These are phyloP conservation scores for Venturia effusa DNA, from an alignment of 2,329 filamentous ascomycete genomes.

Conservation along the genomic window DNA sequence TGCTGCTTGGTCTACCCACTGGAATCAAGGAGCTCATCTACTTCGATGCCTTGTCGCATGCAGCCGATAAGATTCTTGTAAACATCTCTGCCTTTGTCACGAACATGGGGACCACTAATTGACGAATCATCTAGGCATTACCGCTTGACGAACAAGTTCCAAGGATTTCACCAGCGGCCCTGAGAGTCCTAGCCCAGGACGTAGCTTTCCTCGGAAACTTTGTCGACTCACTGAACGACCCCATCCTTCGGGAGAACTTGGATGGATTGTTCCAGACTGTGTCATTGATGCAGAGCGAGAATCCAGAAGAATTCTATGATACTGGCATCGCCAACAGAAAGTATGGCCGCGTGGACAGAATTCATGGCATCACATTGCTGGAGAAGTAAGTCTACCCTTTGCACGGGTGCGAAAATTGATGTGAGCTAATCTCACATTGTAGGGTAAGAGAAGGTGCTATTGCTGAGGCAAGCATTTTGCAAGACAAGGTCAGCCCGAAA, in stretches of 20 bases:
- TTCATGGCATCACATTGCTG: slow-evolving; percentile 79
- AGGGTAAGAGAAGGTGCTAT: slow-evolving; percentile 24
- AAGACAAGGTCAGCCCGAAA: slow-evolving; percentile 20
- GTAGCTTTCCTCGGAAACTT: slow-evolving; percentile 77
- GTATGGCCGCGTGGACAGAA: slow-evolving; percentile 82
- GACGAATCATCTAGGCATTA: slow-evolving; percentile 39
- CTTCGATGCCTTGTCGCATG: slow-evolving; percentile 88
- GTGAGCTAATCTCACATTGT: not conserved
- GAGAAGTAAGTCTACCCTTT: slow-evolving; percentile 56
- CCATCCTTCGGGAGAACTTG: slow-evolving; percentile 78
- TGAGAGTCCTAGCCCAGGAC: slow-evolving; percentile 70
- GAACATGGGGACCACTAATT: slow-evolving; percentile 11
- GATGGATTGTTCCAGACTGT: slow-evolving; percentile 93
- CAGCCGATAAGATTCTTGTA: slow-evolving; percentile 66
- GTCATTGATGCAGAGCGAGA: slow-evolving; percentile 72
- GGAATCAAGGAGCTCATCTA: slow-evolving; percentile 98
- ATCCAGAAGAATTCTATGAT: slow-evolving; percentile 96
- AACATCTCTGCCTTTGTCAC: slow-evolving; percentile 31
- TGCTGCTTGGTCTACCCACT: slow-evolving; percentile 80
- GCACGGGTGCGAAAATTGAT: not conserved
- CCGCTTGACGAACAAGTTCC: slow-evolving; percentile 70
- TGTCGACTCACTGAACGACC: slow-evolving; percentile 75
- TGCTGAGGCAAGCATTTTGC: slow-evolving; percentile 20
- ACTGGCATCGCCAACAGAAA: slow-evolving; percentile 82
- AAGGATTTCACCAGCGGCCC: slow-evolving; percentile 78